Percentiles rank a stretch among this genome's conserved stretches.
Evolutionary conservation across 768 basidiomycete species (phyloP).

Genomic region (Tricholoma terreum): DNA sequence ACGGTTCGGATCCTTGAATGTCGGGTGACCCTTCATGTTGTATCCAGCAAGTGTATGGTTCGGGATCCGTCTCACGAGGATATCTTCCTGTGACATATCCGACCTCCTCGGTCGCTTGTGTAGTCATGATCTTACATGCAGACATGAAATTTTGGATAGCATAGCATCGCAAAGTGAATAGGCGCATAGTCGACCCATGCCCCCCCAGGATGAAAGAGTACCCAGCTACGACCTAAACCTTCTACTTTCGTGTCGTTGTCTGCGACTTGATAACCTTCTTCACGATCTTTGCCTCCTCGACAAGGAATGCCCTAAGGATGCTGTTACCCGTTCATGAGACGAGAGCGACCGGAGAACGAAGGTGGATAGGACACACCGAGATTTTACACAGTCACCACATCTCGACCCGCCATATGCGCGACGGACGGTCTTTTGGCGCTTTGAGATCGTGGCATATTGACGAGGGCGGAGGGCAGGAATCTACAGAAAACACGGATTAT

Average conservation of each 20-base stretch:
- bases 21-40: too few relatives aligned
- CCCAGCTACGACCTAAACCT: background rate
- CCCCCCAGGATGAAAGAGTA: too few relatives aligned
- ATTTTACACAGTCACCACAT: slow-evolving; percentile 94
- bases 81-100: too few relatives aligned
- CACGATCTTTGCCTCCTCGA: slow-evolving; percentile 99
- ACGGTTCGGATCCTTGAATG: too few relatives aligned
- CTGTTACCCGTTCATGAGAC: slow-evolving; percentile 39
- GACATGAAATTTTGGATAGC: slow-evolving; percentile 20
- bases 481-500: slow-evolving; percentile 35
- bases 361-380: slow-evolving; percentile 57
- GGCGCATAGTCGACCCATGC: slow-evolving; percentile 14
- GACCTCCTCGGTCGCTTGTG: slow-evolving; percentile 18
- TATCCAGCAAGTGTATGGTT: too few relatives aligned
- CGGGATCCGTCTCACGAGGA: too few relatives aligned
- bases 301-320: slow-evolving; percentile 96
- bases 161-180: slow-evolving; percentile 16
- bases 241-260: slow-evolving; percentile 41
- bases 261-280: slow-evolving; percentile 98
- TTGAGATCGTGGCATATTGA: slow-evolving; percentile 92
- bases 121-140: slow-evolving; percentile 23
- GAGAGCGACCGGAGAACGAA: slow-evolving; percentile 3
- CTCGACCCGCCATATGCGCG: slow-evolving; percentile 97
- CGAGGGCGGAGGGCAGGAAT: slow-evolving; percentile 94
- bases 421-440: slow-evolving; percentile 95